Base-by-base conservation (phyloP, 2,329 filamentous ascomycete genomes). In the Huntiella savannae region DNA sequence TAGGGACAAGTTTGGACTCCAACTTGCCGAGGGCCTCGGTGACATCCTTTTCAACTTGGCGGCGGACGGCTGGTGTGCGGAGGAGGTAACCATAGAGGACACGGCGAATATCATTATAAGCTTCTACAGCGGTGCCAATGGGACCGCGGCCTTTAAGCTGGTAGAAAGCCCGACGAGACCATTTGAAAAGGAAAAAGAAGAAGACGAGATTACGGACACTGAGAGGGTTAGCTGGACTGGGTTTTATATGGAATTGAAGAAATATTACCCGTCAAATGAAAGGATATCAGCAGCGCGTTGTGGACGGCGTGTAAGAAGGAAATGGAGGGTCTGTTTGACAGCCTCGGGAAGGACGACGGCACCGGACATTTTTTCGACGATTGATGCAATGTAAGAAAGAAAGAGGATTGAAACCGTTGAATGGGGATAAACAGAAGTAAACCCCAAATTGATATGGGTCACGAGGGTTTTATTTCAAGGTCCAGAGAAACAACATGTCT, bases 161-260 rank as follows among this genome's bases (percentile, higher is more conserved):
- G 65, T 85, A 81, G 59, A 84, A 80, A 22, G 75, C 72, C 57
- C 81, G 82, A 53, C 85, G 82, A 32, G 80, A 74, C 69, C 86
- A 82, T 58, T 87, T 80, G 41, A 93, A 67, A 50, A 95, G 60
- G 64, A 96, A 95, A 55, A 93, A 73, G 58, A 87, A 70, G 62
- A 96, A 93, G 55, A 96, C 68, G 50, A 95, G 68, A 59, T 95
- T 93, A 46, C 84, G 82, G 51, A 94, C 58, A 50, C 84, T 88
- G 7, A 4, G n/a, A 19, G 15, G 6, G 37, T 33, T 22, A 41
- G 40, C 38, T 15, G 38, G 38, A n/a, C 17, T 22, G 19, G 37
- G n/a, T 10, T 42, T 5, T 10, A 12, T n/a, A n/a, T 12, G 16
- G 17, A 28, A 28, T 16, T 11, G 7, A 39, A 28, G 16, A 28